Base-by-base conservation (phyloP, 2,329 filamentous ascomycete species). In the Exophiala calicioides region DNA sequence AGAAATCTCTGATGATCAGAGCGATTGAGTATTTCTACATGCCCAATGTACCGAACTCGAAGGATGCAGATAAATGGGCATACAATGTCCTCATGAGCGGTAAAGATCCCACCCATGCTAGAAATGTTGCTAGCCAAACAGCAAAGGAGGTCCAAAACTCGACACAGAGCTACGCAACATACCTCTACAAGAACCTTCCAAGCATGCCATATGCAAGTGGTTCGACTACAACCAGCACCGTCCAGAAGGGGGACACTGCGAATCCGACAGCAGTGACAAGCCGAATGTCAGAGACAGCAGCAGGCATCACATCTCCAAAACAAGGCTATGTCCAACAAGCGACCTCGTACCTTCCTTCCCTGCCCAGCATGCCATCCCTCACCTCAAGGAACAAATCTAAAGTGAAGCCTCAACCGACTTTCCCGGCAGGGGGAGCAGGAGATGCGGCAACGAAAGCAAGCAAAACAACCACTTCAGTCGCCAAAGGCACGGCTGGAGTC, bases 21-120 rank as follows among this genome's bases (percentile, higher is more conserved):
- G 55, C 43, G 3, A 53, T 60, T 27, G 56, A 60, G 26, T 64
- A 58, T 36, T 58, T 60, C 38, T 60, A 61, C 33, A 49, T 46
- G 8, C 55, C 55, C 7, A 49, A 48, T 4, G 33, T 46, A 15
- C 55, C 60, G 3, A 42, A 42, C 19, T 46, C 53, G 6, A 52
- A 59, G 23, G 58, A 58, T 50, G 56, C 50, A 9, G 52, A 61
- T 18, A 53, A 55, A 23, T 26, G 36, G 3, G 44, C 37, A 5
- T 37, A 38, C 16, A 56, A 52, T 26, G 24, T 56, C 3, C 41
- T 52, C 20, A 48, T 52, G 18, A 43, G 43, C 7, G 44, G 30
- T 27, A 29, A 47, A 19, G 42, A 55, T 34, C 46, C 54, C 6
- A 35, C 31, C 20, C n/a, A 51, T 13, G 47, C 49, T 10, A 34